Evolutionary conservation across 768 basidiomycete species (phyloP), one percentile per base, ranked within the genome.

Genomic region (Leccinum disarticulatum): DNA sequence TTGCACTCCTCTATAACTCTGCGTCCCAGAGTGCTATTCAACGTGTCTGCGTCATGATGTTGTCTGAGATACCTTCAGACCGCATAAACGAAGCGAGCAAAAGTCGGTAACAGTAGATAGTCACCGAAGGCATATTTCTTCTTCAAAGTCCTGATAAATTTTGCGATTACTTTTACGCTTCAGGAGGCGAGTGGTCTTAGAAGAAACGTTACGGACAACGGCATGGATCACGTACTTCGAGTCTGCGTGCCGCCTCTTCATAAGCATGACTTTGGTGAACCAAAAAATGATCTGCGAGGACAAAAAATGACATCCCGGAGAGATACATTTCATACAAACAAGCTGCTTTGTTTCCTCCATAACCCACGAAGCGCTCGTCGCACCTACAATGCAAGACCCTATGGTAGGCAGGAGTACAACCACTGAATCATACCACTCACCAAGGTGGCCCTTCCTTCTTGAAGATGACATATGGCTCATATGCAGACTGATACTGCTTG

Each of bases 271-370:
- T 91, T 77, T 93, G 92, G 71, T 95, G 93, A 52, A 94, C 85
- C 61, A 95, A 78, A 67, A 95, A 95, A 72, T 95, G 91, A 71
- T 95, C 91, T 11, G 87, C 78, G 13, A 95, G 81, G 28, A 95
- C 90, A 69, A 87, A 91, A 73, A 86, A 94, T 25, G 86, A 86
- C 41, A 93, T 82, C 3, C 93, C 93, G 13, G 91, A 87, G 7
- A 95, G 77, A 74, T 92, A 93, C 84, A 95, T 91, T 71, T 93
- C 93, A 69, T 89, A 94, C 38, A 94, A 79, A 69, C 93, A 95
- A 10, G 94, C 93, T 2, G 93, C 93, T 72, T 95, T 95, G 78
- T 95, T 95, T 2, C 87, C 91, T 4, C 93, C 93, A 70, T 95
- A 95, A 2, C 93, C 93, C 50, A 93, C 81, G 68, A 95, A 95